Conservation (phyloP, 495 filamentous ascomycete genomes). For the Penicillium alfredii region DNA sequence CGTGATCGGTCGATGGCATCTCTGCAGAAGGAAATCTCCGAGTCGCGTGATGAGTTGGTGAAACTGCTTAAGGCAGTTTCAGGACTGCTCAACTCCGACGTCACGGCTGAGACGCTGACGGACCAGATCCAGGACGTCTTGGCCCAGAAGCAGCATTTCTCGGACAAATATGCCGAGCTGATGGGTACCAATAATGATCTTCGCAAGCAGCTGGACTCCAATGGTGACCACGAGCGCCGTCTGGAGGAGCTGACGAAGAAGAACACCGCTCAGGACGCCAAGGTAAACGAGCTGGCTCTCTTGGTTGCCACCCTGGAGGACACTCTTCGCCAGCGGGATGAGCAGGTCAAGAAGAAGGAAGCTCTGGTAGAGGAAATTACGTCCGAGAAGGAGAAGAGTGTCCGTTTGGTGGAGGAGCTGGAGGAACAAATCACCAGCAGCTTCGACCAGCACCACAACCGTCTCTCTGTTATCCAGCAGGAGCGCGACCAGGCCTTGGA, state of each 20-base stretch:
- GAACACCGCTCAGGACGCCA: constrained; percentile 34
- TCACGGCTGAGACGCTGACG: constrained; percentile 36
- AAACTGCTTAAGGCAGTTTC: constrained; percentile 51
- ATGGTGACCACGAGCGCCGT: constrained; percentile 33
- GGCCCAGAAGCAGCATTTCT: constrained; percentile 41
- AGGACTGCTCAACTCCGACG: constrained; percentile 44
- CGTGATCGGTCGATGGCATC: constrained; percentile 55
- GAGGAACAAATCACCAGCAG: constrained; percentile 95
- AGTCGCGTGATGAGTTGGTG: constrained; percentile 63
- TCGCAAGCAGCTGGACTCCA: constrained; percentile 51
- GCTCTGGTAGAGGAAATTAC: constrained; percentile 52
- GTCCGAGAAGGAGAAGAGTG: constrained; percentile 73
- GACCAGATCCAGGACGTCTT: constrained; percentile 46
- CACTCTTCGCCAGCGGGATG: constrained; percentile 62
- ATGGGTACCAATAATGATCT: constrained; percentile 38
- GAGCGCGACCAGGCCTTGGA: constrained; percentile 47
- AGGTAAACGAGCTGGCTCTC: constrained; percentile 45
- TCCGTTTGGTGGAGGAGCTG: constrained; percentile 85
- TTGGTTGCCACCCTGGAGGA: constrained; percentile 53
- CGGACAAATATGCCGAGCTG: constrained; percentile 41
- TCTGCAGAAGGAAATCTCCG: constrained; percentile 63
- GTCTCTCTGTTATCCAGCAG: constrained; percentile 61
- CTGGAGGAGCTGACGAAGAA: constrained; percentile 34
- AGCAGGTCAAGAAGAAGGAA: constrained; percentile 66
- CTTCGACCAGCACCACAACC: constrained; percentile 90